Conservation (phyloP, 441 rosid genomes). For the Pelargonium citronellum region DNA sequence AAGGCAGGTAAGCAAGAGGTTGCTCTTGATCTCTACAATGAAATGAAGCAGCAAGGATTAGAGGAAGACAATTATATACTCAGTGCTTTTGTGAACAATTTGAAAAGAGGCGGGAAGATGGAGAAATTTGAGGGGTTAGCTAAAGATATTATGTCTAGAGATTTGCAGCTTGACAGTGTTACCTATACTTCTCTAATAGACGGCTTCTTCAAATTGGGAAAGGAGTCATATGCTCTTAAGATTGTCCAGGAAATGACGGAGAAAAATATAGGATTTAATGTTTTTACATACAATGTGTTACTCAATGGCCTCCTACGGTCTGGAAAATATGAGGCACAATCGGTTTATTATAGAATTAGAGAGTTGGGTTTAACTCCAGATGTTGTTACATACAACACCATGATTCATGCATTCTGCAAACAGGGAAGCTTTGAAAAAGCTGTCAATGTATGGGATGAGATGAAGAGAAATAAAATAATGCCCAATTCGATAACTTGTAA, state of each 20-base stretch:
- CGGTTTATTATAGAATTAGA: constrained; percentile 53
- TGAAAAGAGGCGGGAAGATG: constrained; percentile 55
- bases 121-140: constrained; percentile 50
- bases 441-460: constrained; percentile 59
- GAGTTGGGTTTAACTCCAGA: constrained; percentile 73
- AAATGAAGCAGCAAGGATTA: constrained; percentile 57
- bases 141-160: constrained; percentile 45
- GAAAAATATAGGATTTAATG: constrained; percentile 60
- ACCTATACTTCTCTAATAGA: constrained; percentile 95
- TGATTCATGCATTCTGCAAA: constrained; percentile 62
- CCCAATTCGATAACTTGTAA: constrained; percentile 68
- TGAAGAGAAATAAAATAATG: constrained; percentile 47
- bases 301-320: constrained; percentile 62
- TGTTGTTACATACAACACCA: constrained; percentile 55
- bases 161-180: constrained; percentile 57
- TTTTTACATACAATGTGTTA: constrained; percentile 70
- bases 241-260: constrained; percentile 67
- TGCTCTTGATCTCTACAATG: constrained; percentile 54
- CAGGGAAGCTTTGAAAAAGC: constrained; percentile 51
- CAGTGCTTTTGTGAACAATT: constrained; percentile 60
- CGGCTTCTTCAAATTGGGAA: constrained; percentile 71
- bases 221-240: constrained; percentile 56
- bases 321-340: constrained; percentile 49
- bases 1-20: constrained; percentile 52
- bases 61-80: constrained; percentile 52